Conservation (phyloP, 2,329 filamentous ascomycete genomes). For the Blastomyces percursus region DNA sequence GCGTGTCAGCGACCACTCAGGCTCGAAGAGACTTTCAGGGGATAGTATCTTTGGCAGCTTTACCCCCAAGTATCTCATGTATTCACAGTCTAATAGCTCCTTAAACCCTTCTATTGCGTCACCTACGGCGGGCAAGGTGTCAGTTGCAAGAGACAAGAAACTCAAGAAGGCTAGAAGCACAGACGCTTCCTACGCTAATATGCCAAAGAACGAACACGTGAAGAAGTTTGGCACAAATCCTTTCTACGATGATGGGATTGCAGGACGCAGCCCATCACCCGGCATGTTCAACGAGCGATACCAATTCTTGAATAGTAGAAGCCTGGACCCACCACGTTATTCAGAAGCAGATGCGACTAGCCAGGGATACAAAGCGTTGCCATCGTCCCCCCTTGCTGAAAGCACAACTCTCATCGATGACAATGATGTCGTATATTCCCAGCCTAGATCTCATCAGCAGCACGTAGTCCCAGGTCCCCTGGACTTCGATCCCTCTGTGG, state of each 20-base stretch:
- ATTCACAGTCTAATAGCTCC: conserved; percentile 6
- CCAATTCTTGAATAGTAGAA: not conserved
- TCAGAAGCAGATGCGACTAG: not conserved
- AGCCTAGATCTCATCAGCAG: not conserved
- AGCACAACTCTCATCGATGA: conserved; percentile 1
- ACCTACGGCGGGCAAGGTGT: not conserved
- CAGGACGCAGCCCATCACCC: not conserved
- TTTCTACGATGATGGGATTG: not conserved
- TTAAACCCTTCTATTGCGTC: not conserved
- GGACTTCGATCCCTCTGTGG: not conserved
- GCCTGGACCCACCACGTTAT: not conserved
- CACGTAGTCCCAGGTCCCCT: not conserved
- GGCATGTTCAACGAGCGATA: conserved; percentile 2
- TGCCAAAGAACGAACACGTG: not conserved
- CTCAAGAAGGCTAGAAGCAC: conserved; percentile 6
- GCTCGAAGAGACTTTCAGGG: conserved; percentile 10
- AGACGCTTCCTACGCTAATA: not conserved
- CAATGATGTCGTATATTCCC: not conserved
- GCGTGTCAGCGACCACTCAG: not conserved
- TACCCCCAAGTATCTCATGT: conserved; percentile 7
- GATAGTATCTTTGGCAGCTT: conserved; percentile 13
- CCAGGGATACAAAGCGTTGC: not conserved
- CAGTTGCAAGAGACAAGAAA: not conserved
- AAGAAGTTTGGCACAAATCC: conserved; percentile 2
- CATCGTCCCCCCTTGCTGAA: not conserved